Percentiles rank a stretch among this genome's conserved stretches.
phyloP scores from a whole-genome alignment of 2,329 filamentous ascomycete species.

The Tolypocladium tropicale region DNA sequence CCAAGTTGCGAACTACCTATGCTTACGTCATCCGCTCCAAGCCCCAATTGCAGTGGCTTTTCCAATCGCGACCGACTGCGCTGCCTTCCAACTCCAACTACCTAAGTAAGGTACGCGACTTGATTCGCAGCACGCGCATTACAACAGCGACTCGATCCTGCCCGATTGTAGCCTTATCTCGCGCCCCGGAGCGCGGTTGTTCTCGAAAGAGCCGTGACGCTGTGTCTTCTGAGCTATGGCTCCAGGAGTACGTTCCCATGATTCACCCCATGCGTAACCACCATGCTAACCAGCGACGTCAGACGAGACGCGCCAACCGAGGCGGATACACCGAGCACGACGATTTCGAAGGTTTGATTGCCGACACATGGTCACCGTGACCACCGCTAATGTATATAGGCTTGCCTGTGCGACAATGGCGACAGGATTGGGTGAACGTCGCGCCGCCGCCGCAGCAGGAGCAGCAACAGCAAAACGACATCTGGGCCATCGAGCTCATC shows the following conservation, averaged over 20 bases:
- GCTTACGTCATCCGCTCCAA: not conserved
- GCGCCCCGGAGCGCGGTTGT: no score
- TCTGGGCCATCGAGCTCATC: conserved; percentile 67
- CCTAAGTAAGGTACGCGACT: not conserved
- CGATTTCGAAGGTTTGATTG: conserved; percentile 43
- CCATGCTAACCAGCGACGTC: conserved; percentile 10
- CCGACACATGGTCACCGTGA: not conserved
- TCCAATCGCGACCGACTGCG: not conserved
- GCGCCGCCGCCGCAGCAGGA: conserved; percentile 57
- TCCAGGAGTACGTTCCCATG: conserved; percentile 22
- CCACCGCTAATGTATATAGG: conserved; percentile 38
- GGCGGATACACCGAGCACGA: conserved; percentile 49
- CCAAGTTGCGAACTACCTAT: not conserved
- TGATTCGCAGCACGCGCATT: not conserved
- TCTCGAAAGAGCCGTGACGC: not conserved
- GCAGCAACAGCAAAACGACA: conserved; percentile 50
- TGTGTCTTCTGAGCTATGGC: conserved; percentile 21
- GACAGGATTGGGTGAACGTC: conserved; percentile 58
- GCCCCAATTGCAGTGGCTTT: not conserved
- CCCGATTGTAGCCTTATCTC: not conserved
- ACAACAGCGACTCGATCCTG: not conserved
- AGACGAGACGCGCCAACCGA: conserved; percentile 48
- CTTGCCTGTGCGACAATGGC: conserved; percentile 85
- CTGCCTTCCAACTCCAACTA: not conserved
- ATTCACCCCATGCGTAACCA: not conserved